Conservation (phyloP, 2,329 filamentous ascomycete genomes). For the Cadophora gregata region DNA sequence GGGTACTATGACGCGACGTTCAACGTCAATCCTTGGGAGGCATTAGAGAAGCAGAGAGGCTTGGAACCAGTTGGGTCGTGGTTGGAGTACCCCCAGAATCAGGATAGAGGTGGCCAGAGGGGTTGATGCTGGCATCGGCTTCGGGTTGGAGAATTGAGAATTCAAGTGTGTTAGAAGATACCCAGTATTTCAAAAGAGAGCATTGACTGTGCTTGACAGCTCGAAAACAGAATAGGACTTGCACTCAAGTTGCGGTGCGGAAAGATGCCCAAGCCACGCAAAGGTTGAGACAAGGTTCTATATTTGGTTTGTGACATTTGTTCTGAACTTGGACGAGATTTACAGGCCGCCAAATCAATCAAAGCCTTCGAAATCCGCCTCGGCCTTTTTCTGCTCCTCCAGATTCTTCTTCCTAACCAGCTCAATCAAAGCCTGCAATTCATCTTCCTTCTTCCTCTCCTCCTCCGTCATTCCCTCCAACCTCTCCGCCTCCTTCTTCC, state of each 20-base stretch:
- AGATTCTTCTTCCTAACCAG: conserved; percentile 61
- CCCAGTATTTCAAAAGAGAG: not conserved
- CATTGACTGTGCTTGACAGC: not conserved
- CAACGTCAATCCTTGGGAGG: conserved; percentile 75
- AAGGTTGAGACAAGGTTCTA: not conserved
- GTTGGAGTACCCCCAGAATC: conserved; percentile 43
- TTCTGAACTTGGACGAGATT: not conserved
- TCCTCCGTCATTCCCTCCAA: conserved; percentile 72
- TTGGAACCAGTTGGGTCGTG: conserved; percentile 54
- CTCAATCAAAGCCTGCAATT: conserved; percentile 68
- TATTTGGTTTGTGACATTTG: not conserved
- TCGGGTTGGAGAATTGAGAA: not conserved
- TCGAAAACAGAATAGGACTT: too few species aligned
- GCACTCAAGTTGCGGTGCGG: too few species aligned
- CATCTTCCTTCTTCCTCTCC: conserved; percentile 66
- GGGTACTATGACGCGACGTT: conserved; percentile 73
- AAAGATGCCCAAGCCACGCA: too few species aligned
- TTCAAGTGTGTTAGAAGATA: not conserved
- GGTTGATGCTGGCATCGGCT: not conserved
- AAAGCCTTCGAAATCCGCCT: conserved; percentile 46
- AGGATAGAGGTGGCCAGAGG: conserved; percentile 1
- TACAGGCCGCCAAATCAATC: conserved; percentile 22
- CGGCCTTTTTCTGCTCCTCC: conserved; percentile 44
- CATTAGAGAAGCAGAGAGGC: conserved; percentile 55
- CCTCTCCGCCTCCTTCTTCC: conserved; percentile 67